These are phyloP conservation scores for Fusarium tanahbumbuense DNA, from an alignment of 2,329 filamentous ascomycete species.

Conservation along the genomic window DNA sequence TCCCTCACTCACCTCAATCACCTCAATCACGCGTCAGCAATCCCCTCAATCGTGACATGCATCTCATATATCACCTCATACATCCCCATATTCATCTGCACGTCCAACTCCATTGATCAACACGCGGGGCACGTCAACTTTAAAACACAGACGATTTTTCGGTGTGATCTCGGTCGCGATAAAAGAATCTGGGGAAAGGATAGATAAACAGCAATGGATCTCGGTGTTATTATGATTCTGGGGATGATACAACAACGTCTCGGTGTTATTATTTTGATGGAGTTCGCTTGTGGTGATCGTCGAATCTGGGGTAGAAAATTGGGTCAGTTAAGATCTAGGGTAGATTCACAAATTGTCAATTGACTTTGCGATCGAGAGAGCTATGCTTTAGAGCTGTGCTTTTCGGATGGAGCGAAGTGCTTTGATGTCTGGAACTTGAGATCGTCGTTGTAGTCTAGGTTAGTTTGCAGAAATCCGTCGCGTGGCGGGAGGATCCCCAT, in stretches of 20 bases:
- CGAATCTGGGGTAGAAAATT: not conserved
- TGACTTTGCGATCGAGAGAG: not conserved
- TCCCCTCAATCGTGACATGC: not conserved
- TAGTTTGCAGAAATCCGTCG: not conserved
- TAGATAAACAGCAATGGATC: not conserved
- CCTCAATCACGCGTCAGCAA: not conserved
- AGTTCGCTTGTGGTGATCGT: not conserved
- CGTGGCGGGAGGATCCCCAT: not conserved
- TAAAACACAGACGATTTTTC: slow-evolving; percentile 7
- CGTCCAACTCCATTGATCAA: not conserved
- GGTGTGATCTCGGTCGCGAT: slow-evolving; percentile 1
- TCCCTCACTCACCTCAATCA: not conserved
- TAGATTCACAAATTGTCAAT: not conserved
- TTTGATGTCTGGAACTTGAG: not conserved
- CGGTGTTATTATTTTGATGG: not conserved
- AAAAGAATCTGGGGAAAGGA: not conserved
- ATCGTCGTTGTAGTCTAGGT: not conserved
- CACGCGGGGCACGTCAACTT: slow-evolving; percentile 3
- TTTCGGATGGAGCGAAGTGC: too few relatives aligned
- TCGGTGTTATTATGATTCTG: slow-evolving; percentile 7
- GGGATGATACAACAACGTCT: not conserved
- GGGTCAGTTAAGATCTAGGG: not conserved
- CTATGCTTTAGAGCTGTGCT: too few relatives aligned
- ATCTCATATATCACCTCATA: not conserved
- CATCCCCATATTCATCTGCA: not conserved